Evolutionary conservation across 2,329 filamentous ascomycete species (phyloP), one percentile per base, ranked within the genome.

Genomic region (Talaromyces sp.): DNA sequence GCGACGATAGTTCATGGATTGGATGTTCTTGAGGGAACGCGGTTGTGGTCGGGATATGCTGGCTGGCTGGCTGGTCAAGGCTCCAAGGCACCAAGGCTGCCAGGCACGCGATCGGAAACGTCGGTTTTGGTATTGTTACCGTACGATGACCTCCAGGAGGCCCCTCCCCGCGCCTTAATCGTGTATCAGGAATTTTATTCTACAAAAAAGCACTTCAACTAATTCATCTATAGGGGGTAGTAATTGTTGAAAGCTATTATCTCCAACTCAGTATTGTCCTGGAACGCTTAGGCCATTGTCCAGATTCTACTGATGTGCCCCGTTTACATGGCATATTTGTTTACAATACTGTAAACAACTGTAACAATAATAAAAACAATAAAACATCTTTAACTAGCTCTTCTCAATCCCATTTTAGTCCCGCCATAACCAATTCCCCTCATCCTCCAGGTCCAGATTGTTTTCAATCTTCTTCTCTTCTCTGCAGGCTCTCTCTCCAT

Each of bases 11-110:
- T 33, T 45, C 19, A 10, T 37, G 52, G 33, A 56, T 59, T 59
- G 56, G 25, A 45, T 59, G 37, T 59, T 59, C 56, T 19, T 45
- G 56, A 59, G 27, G 56, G 56, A 59, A 45, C 56, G 56, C 56
- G 39, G 37, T 59, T 59, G 37, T 59, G 37, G 37, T 41, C 33
- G 52, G 49, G 49, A 52, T 52, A 17, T 57, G 54, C 54, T 57
- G 35, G 35, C 54, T 41, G 37, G 39, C 3, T 15, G n/a, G 56
- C 19, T 31, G 56, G 15, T 9, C 15, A 59, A 45, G 39, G 56
- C 37, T 27, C 37, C 39, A 41, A 59, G 56, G 56, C 56, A 59
- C 15, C 56, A 43, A 45, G 56, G 56, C 56, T 25, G 35, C 56
- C 19, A 43, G 56, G 37, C 56, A 59, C 56, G 52, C 52, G 33